Base-by-base conservation (phyloP, 306 rosid genomes). In the Herpetospermum pedunculosum region DNA sequence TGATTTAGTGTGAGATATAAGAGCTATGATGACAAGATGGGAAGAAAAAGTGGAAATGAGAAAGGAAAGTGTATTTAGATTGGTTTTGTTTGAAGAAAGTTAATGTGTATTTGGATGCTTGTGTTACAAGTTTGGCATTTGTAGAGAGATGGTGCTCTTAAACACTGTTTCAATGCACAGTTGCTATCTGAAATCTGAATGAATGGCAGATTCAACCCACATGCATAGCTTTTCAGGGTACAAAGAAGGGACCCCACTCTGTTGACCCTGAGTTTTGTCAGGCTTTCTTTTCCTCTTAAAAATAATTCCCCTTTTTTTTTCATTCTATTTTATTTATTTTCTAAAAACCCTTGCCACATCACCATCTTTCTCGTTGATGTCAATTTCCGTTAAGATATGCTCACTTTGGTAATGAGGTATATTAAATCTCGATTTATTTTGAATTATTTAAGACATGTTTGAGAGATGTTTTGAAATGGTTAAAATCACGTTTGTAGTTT, bases 121-220 rank as follows among this genome's bases (percentile, higher is more conserved):
- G 73, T 68, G 53, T 43, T 68, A 9, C 37, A 68, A 26, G 73
- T 68, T 68, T 68, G 73, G 73, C 54, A 68, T 16, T 43, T 41
- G 23, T 68, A 41, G 52, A 43, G 52, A 2, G 63, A 55, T 26
- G 63, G 34, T 25, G 34, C 16, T 54, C 32, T 54, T 15, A n/a
- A 29, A 16, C 8, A 34, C 8, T 34, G 46, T 62, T 15, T 30
- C 4, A 15, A 2, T 59, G 68, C 23, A 32, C 15, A 63, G 72
- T 65, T 38, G 49, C 5, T 65, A 21, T 65, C 34, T 65, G 72
- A 65, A 65, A 35, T n/a, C 70, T 63, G 70, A 63, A 63, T 63
- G 70, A 21, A 23, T 43, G 73, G 40, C 73, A 43, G 73, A 26
- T 69, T 69, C 25, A 69, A 43, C 70, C 21, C 70, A 69, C 55